Evolutionary conservation across 2,329 filamentous ascomycete species (phyloP).

Genomic region (Aspergillus carbonarius): DNA sequence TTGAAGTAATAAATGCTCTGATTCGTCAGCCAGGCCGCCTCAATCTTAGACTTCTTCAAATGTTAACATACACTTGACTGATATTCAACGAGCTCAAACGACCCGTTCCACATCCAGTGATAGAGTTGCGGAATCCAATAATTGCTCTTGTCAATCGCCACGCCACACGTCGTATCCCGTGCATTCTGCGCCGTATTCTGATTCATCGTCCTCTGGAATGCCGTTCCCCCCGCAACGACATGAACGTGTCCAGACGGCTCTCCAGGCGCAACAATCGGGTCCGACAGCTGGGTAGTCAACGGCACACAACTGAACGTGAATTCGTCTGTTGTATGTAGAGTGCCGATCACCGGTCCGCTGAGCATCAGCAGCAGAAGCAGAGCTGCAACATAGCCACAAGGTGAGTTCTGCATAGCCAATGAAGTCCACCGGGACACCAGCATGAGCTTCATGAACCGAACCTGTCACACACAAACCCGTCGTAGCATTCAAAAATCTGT

Average conservation of each 20-base stretch:
- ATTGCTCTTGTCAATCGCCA: slow-evolving; percentile 68
- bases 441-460: too few relatives aligned
- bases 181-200: slow-evolving; percentile 54
- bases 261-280: slow-evolving; percentile 69
- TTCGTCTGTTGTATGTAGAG: slow-evolving; percentile 11
- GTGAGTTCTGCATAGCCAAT: neutral
- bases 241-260: slow-evolving; percentile 62
- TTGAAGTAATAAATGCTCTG: slow-evolving; percentile 25
- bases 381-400: neutral
- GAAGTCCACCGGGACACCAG: too few relatives aligned
- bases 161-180: slow-evolving; percentile 55
- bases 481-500: too few relatives aligned
- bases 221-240: slow-evolving; percentile 68
- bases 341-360: neutral
- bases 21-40: neutral
- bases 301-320: slow-evolving; percentile 27
- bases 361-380: neutral
- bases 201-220: slow-evolving; percentile 62
- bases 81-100: slow-evolving; percentile 20
- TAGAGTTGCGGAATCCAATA: slow-evolving; percentile 77
- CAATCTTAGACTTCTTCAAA: neutral
- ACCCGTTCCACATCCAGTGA: slow-evolving; percentile 43
- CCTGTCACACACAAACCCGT: too few relatives aligned
- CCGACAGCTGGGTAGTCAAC: slow-evolving; percentile 40
- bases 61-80: slow-evolving; percentile 16